Evolutionary conservation across 345 rosid genomes (phyloP).

Genomic region (Iberis pinnata): DNA sequence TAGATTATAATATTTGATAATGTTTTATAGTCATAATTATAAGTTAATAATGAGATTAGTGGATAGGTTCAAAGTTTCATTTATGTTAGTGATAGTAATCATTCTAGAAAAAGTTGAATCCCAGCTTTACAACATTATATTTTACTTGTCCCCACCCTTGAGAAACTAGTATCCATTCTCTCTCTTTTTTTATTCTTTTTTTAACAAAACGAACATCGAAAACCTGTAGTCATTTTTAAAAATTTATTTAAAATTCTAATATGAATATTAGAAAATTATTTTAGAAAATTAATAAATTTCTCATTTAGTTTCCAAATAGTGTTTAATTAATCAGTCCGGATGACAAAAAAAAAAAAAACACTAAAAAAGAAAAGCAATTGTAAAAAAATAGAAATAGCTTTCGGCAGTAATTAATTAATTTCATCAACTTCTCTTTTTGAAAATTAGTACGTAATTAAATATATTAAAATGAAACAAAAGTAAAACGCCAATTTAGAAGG

Average conservation of each 20-base stretch:
- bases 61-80: conserved; percentile 12
- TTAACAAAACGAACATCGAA: background rate
- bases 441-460: background rate
- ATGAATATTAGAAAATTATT: too few relatives aligned
- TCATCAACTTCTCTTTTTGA: background rate
- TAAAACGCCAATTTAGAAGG: conserved; percentile 22
- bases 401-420: background rate
- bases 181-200: background rate
- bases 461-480: conserved; percentile 10
- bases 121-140: conserved; percentile 12
- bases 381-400: background rate
- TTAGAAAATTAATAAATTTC: too few relatives aligned
- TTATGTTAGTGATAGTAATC: conserved; percentile 21
- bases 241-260: too few relatives aligned
- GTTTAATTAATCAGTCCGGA: background rate
- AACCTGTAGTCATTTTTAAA: too few relatives aligned
- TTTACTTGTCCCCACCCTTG: conserved; percentile 22
- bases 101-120: conserved; percentile 23
- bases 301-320: background rate
- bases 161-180: background rate
- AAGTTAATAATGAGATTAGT: conserved; percentile 16
- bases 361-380: background rate
- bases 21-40: too few relatives aligned
- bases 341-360: background rate
- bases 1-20: too few relatives aligned